phyloP scores from a whole-genome alignment of 345 rosid genomes.

The Punica granatum region DNA sequence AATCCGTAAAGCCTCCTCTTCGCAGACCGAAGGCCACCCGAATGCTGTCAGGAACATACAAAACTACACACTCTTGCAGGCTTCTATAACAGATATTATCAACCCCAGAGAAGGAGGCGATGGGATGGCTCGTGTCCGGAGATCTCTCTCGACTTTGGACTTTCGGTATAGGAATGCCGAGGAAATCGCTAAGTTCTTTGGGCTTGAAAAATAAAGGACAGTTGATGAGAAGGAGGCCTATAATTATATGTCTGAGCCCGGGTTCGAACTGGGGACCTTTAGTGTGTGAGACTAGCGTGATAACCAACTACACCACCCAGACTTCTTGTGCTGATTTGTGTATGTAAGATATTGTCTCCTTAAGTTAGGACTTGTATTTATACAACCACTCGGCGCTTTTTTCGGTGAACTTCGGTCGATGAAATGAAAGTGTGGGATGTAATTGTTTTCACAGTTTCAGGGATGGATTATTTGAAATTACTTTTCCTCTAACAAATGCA shows the following conservation, averaged over 20 bases:
- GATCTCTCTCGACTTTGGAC: slow-evolving; percentile 48
- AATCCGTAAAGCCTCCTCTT: slow-evolving; percentile 5
- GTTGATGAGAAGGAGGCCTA: background rate
- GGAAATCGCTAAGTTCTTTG: slow-evolving; percentile 34
- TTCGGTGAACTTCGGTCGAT: no score
- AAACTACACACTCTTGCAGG: slow-evolving; percentile 43
- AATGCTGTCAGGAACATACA: slow-evolving; percentile 51
- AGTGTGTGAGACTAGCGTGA: slow-evolving; percentile 72
- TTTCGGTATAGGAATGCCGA: slow-evolving; percentile 35
- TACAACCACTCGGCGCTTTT: no score
- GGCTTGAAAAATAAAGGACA: slow-evolving; percentile 10
- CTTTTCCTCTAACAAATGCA: no score
- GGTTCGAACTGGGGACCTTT: slow-evolving; percentile 69
- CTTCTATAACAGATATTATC: slow-evolving; percentile 44
- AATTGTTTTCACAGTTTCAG: no score
- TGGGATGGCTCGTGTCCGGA: slow-evolving; percentile 24
- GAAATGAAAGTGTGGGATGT: no score
- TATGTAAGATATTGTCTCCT: no score
- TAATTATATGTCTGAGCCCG: slow-evolving; percentile 33
- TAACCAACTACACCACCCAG: slow-evolving; percentile 78
- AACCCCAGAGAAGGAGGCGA: slow-evolving; percentile 33
- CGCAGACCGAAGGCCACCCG: slow-evolving; percentile 41
- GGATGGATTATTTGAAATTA: no score
- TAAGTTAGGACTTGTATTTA: no score
- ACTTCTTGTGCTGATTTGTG: slow-evolving; percentile 1